These are phyloP conservation scores for Penicillium sp. DNA, from an alignment of 2,329 filamentous ascomycete species.

Conservation along the genomic window DNA sequence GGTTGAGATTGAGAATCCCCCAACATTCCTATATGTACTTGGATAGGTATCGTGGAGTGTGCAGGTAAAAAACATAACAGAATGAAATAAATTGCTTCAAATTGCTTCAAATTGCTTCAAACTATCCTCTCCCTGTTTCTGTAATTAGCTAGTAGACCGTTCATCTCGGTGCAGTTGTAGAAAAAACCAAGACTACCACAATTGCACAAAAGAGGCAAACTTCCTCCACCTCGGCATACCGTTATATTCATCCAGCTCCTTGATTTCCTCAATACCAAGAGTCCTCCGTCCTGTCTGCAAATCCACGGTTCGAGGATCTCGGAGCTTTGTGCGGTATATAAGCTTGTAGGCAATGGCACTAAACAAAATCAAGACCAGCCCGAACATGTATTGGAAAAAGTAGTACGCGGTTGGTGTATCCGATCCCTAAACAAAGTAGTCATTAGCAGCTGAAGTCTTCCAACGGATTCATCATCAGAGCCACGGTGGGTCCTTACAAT, in stretches of 20 bases:
- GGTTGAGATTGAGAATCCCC: no score
- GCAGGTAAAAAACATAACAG: no score
- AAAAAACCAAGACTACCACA: no score
- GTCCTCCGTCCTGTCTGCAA: background rate
- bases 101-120: no score
- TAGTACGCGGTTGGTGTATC: slow-evolving; percentile 1
- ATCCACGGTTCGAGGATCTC: background rate
- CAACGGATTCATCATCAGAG: background rate
- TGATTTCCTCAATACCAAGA: background rate
- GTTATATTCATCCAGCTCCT: background rate
- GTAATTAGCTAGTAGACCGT: no score
- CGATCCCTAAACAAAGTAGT: background rate
- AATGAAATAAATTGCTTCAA: no score
- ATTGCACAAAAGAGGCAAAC: background rate
- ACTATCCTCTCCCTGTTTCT: no score
- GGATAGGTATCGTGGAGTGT: no score
- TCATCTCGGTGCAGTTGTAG: no score
- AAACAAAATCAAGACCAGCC: background rate
- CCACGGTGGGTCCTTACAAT: slow-evolving; percentile 1
- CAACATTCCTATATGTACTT: no score
- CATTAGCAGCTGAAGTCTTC: no score
- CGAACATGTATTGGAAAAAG: slow-evolving; percentile 4
- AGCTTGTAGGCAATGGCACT: background rate
- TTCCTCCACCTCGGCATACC: slow-evolving; percentile 1
- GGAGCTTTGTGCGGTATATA: background rate